These are phyloP conservation scores for Anthracocystis panici-leucophaei DNA, from an alignment of 1,284 basidiomycete genomes.

Conservation along the genomic window DNA sequence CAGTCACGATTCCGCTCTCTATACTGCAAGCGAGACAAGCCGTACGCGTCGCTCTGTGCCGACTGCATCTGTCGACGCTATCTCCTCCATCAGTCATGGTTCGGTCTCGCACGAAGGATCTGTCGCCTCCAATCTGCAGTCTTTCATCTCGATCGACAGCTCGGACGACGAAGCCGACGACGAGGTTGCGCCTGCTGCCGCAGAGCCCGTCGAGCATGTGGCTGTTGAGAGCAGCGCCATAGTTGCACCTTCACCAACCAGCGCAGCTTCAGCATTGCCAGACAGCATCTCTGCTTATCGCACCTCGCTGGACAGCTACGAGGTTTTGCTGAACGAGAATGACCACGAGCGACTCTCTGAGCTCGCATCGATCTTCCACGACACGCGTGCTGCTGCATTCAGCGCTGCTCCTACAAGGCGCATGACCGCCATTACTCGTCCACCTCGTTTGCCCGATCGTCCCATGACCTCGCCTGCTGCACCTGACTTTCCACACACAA, in stretches of 20 bases:
- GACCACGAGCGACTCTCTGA: conserved; percentile 26
- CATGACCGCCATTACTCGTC: conserved; percentile 4
- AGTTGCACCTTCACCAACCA: conserved; percentile 4
- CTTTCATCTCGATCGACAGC: conserved; percentile 56
- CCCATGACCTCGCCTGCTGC: conserved; percentile 17
- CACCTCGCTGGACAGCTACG: conserved; percentile 43
- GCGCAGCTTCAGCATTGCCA: not conserved
- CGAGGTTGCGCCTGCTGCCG: conserved; percentile 6
- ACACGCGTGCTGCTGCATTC: not conserved
- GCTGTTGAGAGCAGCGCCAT: not conserved
- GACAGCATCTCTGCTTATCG: conserved; percentile 30
- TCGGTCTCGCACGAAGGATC: conserved; percentile 26
- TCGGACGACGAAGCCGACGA: conserved; percentile 37
- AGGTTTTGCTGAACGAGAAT: conserved; percentile 30
- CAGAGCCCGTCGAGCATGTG: not conserved
- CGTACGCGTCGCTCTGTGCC: not conserved
- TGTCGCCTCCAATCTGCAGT: conserved; percentile 19
- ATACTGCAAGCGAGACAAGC: conserved; percentile 10
- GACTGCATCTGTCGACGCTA: conserved; percentile 1
- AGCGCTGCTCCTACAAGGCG: not conserved
- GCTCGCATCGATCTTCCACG: conserved; percentile 38
- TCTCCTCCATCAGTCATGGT: conserved; percentile 18
- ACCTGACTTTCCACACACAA: not conserved
- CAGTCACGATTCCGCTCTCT: conserved; percentile 14
- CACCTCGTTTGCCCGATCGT: conserved; percentile 12